Evolutionary conservation across 2,329 filamentous ascomycete genomes (phyloP).

Genomic region (Ascochyta koolunga): DNA sequence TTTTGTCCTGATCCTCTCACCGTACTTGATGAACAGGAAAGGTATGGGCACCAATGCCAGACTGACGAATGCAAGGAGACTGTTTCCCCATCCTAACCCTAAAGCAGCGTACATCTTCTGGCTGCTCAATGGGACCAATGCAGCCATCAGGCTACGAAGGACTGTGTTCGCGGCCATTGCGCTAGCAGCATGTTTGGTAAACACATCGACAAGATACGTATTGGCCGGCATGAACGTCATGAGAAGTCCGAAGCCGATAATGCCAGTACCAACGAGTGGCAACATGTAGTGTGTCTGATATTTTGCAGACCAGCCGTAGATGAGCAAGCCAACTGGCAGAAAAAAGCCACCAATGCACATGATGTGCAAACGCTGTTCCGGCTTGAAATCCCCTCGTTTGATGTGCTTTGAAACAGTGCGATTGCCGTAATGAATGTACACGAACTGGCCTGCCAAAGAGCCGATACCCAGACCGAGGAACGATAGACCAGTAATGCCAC

Average conservation of each 20-base stretch:
- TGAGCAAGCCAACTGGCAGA: slow-evolving; percentile 45
- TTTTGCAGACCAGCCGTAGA: slow-evolving; percentile 48
- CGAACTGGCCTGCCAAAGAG: slow-evolving; percentile 44
- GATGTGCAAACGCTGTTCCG: slow-evolving; percentile 44
- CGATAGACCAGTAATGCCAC: slow-evolving; percentile 48
- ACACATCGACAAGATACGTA: slow-evolving; percentile 52
- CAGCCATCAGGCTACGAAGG: slow-evolving; percentile 46
- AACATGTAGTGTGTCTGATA: slow-evolving; percentile 45
- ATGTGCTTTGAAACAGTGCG: slow-evolving; percentile 38
- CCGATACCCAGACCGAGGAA: slow-evolving; percentile 53
- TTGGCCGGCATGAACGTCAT: slow-evolving; percentile 48
- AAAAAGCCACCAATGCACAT: slow-evolving; percentile 44
- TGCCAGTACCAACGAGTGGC: slow-evolving; percentile 41
- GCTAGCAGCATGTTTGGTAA: slow-evolving; percentile 49
- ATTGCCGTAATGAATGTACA: slow-evolving; percentile 42
- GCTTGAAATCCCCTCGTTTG: slow-evolving; percentile 37
- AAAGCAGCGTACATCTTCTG: slow-evolving; percentile 48
- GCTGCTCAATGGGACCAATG: slow-evolving; percentile 49
- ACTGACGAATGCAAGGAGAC: slow-evolving; percentile 45
- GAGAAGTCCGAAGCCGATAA: slow-evolving; percentile 46
- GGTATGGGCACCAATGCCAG: slow-evolving; percentile 41
- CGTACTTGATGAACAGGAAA: slow-evolving; percentile 45
- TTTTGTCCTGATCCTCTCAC: slow-evolving; percentile 36
- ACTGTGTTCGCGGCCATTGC: slow-evolving; percentile 52
- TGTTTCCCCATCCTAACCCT: slow-evolving; percentile 50